Base-by-base conservation (phyloP, 2,329 filamentous ascomycete genomes). In the Alternaria brassicicola region DNA sequence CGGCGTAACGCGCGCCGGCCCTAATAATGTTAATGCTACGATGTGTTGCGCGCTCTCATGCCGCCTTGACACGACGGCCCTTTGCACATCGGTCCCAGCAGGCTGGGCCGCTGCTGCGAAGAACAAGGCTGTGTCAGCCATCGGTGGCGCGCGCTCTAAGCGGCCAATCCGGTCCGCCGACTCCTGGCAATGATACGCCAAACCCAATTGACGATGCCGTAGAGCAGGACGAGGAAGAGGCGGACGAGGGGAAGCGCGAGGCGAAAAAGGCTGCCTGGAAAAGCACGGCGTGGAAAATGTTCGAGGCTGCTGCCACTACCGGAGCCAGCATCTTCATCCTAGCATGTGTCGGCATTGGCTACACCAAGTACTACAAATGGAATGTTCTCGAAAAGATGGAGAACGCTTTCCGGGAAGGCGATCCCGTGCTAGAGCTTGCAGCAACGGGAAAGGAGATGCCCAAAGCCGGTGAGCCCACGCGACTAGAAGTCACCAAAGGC, bases 371-470 rank as follows among this genome's bases (percentile, higher is more conserved):
- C 74, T 98, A 99, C 85, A 99, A 99, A 80, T 85, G 89, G 78
- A 80, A 96, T 55, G 92, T 98, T 26, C 81, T 98, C n/a, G 81
- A 88, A 64, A 99, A 99, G 79, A 98, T 99, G 83, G 87, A 91
- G 65, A 89, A 90, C 68, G 95, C 95, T 23, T 99, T 99, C 77
- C 85, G 90, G 57, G 93, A 93, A 1, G 95, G 95, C 10, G 95
- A 99, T 74, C 93, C 93, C 1, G 92, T 94, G 25, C 86, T 94
- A 17, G 93, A 91, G 56, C 81, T 97, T 51, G 78, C 77, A 33
- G 77, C 70, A 1, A 64, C 54, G 21, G 74, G 75, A 4, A 78
- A 77, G 53, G 73, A 76, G 59, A 59, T 76, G 3, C 70, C 71
- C 7, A 59, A 26, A 23, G 13, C 39, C 1, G 59, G 64, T 48